These are phyloP conservation scores for Malassezia furfur DNA, from an alignment of 1,284 basidiomycete species.

Conservation along the genomic window DNA sequence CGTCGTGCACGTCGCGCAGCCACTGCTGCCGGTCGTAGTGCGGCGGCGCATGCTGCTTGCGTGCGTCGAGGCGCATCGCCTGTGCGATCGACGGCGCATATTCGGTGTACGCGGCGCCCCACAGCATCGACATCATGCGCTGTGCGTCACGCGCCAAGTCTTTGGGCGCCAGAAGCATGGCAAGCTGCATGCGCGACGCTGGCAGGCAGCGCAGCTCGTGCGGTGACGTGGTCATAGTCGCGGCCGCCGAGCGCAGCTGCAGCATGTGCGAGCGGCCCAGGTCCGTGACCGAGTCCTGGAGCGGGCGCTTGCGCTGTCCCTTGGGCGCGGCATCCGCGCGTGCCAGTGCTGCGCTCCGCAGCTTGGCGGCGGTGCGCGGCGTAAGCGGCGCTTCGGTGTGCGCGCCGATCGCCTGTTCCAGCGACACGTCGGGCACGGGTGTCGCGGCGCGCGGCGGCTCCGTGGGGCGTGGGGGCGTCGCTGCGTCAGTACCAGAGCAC, in stretches of 20 bases:
- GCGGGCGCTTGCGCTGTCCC: conserved; percentile 11
- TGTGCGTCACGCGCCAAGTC: neutral
- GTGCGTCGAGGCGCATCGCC: neutral
- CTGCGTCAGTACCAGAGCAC: neutral
- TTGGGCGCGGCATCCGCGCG: conserved; percentile 3
- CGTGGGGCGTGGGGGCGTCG: conserved; percentile 2
- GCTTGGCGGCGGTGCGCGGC: conserved; percentile 12
- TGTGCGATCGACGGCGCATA: neutral
- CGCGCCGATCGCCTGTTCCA: conserved; percentile 10
- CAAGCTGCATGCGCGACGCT: conserved; percentile 10
- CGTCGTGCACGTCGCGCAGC: conserved; percentile 12
- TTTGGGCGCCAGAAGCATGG: neutral
- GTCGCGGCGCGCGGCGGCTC: neutral
- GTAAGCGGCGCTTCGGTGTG: conserved; percentile 2
- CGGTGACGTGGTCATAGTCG: conserved; percentile 1
- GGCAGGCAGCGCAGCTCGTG: conserved; percentile 16
- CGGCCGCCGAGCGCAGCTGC: conserved; percentile 8
- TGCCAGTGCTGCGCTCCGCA: conserved; percentile 8
- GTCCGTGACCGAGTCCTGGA: conserved; percentile 15
- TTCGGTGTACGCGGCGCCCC: conserved; percentile 1
- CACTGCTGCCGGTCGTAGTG: conserved; percentile 11
- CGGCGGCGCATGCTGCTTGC: neutral
- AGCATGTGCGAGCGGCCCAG: conserved; percentile 3
- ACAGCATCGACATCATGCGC: neutral
- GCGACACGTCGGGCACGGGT: conserved; percentile 8